These are phyloP conservation scores for Saksenaea vasiformis DNA, from an alignment of 371 early-diverging fungal genomes.

Conservation along the genomic window DNA sequence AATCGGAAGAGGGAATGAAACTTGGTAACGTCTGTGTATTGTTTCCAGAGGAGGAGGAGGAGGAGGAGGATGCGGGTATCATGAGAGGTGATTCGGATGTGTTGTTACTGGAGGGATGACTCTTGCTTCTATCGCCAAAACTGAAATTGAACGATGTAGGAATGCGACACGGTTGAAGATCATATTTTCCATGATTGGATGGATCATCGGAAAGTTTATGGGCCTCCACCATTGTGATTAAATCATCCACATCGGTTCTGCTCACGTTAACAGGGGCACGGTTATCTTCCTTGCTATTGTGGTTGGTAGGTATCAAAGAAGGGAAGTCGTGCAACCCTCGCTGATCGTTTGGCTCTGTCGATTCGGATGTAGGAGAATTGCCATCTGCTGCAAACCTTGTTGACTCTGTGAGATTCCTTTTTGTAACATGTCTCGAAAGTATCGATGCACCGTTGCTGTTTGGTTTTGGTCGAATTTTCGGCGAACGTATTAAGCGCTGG, in stretches of 20 bases:
- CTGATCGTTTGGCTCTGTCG: slow-evolving; percentile 2
- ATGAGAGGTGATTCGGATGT: neutral
- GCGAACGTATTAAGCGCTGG: neutral
- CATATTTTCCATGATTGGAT: slow-evolving; percentile 3
- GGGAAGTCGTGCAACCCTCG: slow-evolving; percentile 12
- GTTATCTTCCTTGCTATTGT: neutral
- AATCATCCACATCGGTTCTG: slow-evolving; percentile 11
- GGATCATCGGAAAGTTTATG: slow-evolving; percentile 10
- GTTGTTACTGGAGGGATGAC: neutral
- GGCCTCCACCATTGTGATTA: slow-evolving; percentile 12
- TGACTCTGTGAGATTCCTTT: slow-evolving; percentile 1
- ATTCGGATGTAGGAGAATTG: neutral
- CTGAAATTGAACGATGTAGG: slow-evolving; percentile 6
- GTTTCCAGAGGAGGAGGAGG: neutral
- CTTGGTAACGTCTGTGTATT: neutral
- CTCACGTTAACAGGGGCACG: neutral
- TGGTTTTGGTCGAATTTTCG: slow-evolving; percentile 3
- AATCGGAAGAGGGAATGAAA: slow-evolving; percentile 1
- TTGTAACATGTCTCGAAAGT: neutral
- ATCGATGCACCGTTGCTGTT: neutral
- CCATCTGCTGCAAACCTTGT: neutral
- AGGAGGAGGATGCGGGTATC: slow-evolving; percentile 2
- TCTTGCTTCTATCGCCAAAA: slow-evolving; percentile 2
- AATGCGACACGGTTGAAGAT: slow-evolving; percentile 4
- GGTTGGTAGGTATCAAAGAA: slow-evolving; percentile 3